Evolutionary conservation across 2,329 filamentous ascomycete species (phyloP).

Genomic region (Trichoderma pleuroti): DNA sequence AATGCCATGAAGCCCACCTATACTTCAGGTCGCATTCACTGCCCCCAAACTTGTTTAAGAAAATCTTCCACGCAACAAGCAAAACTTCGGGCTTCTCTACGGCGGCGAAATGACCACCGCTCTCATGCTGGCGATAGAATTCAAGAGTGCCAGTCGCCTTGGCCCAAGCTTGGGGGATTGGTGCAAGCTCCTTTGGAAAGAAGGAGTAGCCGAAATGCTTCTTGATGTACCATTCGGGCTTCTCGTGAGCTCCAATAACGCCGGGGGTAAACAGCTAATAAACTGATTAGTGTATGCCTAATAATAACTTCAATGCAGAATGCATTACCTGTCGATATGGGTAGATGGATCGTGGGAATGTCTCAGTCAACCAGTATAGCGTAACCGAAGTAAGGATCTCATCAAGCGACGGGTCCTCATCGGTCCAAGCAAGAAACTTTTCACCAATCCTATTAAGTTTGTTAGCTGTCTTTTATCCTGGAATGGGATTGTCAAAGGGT

Average conservation of each 20-base stretch:
- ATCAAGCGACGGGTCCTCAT: neutral
- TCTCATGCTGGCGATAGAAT: conserved; percentile 4
- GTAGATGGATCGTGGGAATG: conserved; percentile 7
- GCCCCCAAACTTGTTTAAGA: neutral
- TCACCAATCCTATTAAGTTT: neutral
- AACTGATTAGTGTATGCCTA: neutral
- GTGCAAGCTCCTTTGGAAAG: conserved; percentile 5
- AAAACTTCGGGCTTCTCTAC: conserved; percentile 2
- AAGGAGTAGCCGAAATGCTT: conserved; percentile 11
- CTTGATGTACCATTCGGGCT: neutral
- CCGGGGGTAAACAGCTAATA: neutral
- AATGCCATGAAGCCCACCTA: neutral
- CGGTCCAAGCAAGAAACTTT: conserved; percentile 13
- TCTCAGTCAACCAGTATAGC: conserved; percentile 11
- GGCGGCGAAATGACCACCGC: conserved; percentile 11
- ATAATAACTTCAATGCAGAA: neutral
- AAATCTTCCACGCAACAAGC: conserved; percentile 11
- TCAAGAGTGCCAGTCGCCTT: neutral
- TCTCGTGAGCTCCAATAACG: neutral
- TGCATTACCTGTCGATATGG: conserved; percentile 4
- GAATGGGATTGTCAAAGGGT: neutral
- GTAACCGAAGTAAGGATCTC: conserved; percentile 3
- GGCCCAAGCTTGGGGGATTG: conserved; percentile 1
- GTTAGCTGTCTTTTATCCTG: neutral
- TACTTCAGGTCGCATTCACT: neutral